phyloP scores from a whole-genome alignment of 2,329 filamentous ascomycete species.

The Pestalotiopsis fici region DNA sequence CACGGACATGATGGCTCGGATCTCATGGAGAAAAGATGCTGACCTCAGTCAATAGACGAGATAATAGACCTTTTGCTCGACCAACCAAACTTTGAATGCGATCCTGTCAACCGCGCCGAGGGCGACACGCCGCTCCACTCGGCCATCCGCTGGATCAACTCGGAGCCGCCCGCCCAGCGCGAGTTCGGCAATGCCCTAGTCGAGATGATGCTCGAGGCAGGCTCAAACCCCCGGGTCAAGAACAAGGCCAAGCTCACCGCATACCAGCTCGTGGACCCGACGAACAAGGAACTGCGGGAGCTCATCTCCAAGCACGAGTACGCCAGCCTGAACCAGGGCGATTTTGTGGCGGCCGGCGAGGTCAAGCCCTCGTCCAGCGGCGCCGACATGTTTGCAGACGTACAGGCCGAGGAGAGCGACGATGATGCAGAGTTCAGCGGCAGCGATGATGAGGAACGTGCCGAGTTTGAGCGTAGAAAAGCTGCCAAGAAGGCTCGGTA shows the following conservation, averaged over 20 bases:
- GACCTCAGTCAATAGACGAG: conserved; percentile 58
- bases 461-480: conserved; percentile 57
- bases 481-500: conserved; percentile 33
- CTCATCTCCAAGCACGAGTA: conserved; percentile 74
- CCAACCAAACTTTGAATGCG: conserved; percentile 83
- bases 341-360: conserved; percentile 48
- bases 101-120: conserved; percentile 71
- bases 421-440: conserved; percentile 64
- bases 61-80: conserved; percentile 81
- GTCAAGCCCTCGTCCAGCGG: conserved; percentile 17
- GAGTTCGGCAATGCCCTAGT: conserved; percentile 67
- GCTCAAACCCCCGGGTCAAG: conserved; percentile 55
- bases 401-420: conserved; percentile 40
- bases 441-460: conserved; percentile 65
- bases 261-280: conserved; percentile 71
- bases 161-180: conserved; percentile 62
- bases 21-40: not conserved
- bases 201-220: conserved; percentile 81
- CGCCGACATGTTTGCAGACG: conserved; percentile 11
- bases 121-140: conserved; percentile 80
- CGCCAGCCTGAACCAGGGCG: conserved; percentile 56
- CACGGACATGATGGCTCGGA: not conserved
- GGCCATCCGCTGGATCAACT: conserved; percentile 76
- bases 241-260: conserved; percentile 77
- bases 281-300: conserved; percentile 61